Base-by-base conservation (phyloP, 2,329 filamentous ascomycete species). In the Alternaria sp. region DNA sequence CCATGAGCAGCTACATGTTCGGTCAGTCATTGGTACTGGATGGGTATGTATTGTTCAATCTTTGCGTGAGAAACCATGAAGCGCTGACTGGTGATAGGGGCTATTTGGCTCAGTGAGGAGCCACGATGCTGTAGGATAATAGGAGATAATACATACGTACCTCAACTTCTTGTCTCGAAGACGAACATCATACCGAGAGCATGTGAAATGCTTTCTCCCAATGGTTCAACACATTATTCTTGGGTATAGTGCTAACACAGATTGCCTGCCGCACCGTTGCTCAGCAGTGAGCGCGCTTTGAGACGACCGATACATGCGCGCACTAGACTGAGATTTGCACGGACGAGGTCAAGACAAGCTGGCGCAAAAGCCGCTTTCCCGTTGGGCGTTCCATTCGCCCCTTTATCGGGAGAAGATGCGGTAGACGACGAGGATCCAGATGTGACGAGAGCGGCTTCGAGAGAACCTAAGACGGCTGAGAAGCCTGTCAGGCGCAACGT, bases 1-100 rank as follows among this genome's bases (percentile, higher is more conserved):
- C 63, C 28, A 59, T 60, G 56, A 60, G 55, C 41, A 66, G 63
- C 56, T 66, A 63, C 47, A 63, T 63, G 60, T 63, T 58, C 55
- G 63, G 56, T 23, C 60, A 62, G 44, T 59, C 63, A 28, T 43
- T 65, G 21, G 59, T 65, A 12, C 18, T 65, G 25, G 63, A 65
- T 63, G 63, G 63, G 60, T 63, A 65, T 49, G 60, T 60, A 43
- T 15, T n/a, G 7, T 26, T 33, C 41, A 30, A 28, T 9, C 23
- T 7, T 21, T 28, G 10, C 3, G 25, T 25, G 23, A 23, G 25
- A 61, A 26, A 44, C 10, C 6, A 57, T 43, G 30, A 25, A 43
- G 14, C n/a, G 25, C 59, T 61, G 44, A 61, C 10, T 15, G 7
- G 15, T 2, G 14, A 45, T n/a, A 61, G 59, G 59, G 53, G 53